Evolutionary conservation across 202 grass and related monocot species (phyloP).

Genomic region (Digitaria exilis): DNA sequence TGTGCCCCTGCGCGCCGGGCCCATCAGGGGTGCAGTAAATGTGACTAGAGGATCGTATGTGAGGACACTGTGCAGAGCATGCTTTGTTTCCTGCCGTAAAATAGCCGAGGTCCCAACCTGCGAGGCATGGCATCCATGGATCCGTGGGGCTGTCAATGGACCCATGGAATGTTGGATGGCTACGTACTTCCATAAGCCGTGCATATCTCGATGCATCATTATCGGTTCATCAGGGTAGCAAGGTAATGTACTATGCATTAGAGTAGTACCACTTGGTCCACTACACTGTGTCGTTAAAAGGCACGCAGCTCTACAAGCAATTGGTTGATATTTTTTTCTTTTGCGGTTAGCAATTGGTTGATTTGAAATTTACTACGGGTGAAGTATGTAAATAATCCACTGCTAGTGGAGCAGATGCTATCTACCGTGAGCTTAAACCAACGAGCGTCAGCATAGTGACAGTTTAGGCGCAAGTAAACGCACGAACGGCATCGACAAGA

Average conservation of each 20-base stretch:
- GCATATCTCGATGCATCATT: neutral
- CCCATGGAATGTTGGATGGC: neutral
- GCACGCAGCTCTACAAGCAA: neutral
- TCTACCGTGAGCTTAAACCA: too few species aligned
- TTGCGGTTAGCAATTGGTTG: too few species aligned
- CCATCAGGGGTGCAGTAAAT: neutral
- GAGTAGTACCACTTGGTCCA: neutral
- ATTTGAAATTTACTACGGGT: neutral
- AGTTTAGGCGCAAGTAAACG: neutral
- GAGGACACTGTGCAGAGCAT: neutral
- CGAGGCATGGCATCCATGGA: neutral
- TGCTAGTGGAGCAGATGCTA: neutral
- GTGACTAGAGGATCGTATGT: too few species aligned
- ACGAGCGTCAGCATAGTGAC: neutral
- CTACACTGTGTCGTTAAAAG: neutral
- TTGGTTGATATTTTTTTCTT: too few species aligned
- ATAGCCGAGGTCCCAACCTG: neutral
- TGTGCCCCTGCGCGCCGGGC: neutral
- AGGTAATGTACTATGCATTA: neutral
- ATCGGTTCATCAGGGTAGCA: neutral
- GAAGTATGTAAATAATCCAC: neutral
- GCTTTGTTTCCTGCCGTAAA: neutral
- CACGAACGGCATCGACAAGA: too few species aligned
- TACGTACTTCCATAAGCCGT: neutral
- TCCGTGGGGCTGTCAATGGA: neutral